Evolutionary conservation across 495 filamentous ascomycete genomes (phyloP).

Genomic region (Neurospora sp.): DNA sequence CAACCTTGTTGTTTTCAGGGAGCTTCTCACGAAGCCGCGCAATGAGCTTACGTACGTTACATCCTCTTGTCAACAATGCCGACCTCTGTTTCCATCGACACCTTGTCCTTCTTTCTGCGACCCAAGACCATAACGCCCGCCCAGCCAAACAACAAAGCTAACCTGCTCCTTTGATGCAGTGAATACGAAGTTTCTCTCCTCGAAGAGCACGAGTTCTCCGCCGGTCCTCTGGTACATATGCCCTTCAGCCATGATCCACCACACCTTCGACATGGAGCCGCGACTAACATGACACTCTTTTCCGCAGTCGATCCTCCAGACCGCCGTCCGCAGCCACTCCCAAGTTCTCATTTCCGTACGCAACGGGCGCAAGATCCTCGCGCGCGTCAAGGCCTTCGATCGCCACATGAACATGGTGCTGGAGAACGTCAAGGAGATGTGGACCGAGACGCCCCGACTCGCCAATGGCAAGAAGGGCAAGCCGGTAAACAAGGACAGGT

Average conservation of each 20-base stretch:
- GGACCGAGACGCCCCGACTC: conserved; percentile 83
- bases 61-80: background rate
- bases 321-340: conserved; percentile 71
- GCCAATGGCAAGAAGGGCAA: conserved; percentile 72
- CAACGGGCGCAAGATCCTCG: conserved; percentile 45
- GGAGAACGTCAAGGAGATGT: conserved; percentile 79
- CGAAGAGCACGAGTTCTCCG: conserved; percentile 83
- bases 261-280: background rate
- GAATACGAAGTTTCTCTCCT: conserved; percentile 85
- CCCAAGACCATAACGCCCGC: background rate
- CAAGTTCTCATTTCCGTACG: conserved; percentile 82
- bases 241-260: conserved; percentile 37
- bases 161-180: conserved; percentile 25
- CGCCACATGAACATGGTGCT: conserved; percentile 26
- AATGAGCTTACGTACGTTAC: conserved; percentile 67
- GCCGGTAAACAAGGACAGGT: conserved; percentile 94
- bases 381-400: conserved; percentile 40
- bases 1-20: conserved; percentile 34
- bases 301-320: conserved; percentile 69
- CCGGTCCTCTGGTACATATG: conserved; percentile 32
- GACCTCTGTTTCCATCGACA: background rate
- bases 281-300: background rate
- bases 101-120: background rate
- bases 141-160: conserved; percentile 1
- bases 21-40: conserved; percentile 71